Evolutionary conservation across 192 early-diverging fungal genomes (phyloP).

Genomic region (Borealophlyctis nickersoniae): DNA sequence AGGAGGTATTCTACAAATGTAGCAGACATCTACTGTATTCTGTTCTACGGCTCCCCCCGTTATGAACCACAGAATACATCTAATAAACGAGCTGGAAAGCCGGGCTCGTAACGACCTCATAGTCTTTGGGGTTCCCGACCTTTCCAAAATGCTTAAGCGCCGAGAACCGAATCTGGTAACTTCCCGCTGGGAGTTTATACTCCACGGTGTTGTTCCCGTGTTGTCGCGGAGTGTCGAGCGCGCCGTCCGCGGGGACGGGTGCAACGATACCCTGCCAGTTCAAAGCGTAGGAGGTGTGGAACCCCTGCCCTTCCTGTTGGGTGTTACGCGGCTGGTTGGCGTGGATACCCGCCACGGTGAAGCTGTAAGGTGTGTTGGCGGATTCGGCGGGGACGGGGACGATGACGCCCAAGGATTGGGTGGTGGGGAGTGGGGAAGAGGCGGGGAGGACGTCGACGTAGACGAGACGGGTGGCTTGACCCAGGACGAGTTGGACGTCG

Average conservation of each 20-base stretch:
- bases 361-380: constrained; percentile 11
- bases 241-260: constrained; percentile 3
- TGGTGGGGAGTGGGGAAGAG: neutral
- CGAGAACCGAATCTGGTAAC: constrained; percentile 27
- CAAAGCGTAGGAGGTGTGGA: neutral
- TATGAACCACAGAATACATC: constrained; percentile 1
- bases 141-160: constrained; percentile 33
- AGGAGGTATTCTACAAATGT: too few relatives aligned
- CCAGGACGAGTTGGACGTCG: constrained; percentile 7
- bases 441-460: constrained; percentile 8
- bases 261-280: constrained; percentile 10
- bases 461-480: constrained; percentile 11
- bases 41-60: too few relatives aligned
- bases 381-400: neutral
- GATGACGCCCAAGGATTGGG: constrained; percentile 10
- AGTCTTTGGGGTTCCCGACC: constrained; percentile 1
- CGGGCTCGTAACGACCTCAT: constrained; percentile 6
- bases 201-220: neutral
- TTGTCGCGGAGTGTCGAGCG: constrained; percentile 8
- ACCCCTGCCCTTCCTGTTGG: neutral
- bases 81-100: constrained; percentile 24
- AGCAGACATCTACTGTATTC: too few relatives aligned
- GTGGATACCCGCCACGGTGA: constrained; percentile 7
- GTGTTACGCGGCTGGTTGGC: constrained; percentile 15
- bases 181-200: constrained; percentile 17